Percentiles rank a stretch among this genome's conserved stretches.
phyloP scores from a whole-genome alignment of 768 basidiomycete species.

The Russula virescens region DNA sequence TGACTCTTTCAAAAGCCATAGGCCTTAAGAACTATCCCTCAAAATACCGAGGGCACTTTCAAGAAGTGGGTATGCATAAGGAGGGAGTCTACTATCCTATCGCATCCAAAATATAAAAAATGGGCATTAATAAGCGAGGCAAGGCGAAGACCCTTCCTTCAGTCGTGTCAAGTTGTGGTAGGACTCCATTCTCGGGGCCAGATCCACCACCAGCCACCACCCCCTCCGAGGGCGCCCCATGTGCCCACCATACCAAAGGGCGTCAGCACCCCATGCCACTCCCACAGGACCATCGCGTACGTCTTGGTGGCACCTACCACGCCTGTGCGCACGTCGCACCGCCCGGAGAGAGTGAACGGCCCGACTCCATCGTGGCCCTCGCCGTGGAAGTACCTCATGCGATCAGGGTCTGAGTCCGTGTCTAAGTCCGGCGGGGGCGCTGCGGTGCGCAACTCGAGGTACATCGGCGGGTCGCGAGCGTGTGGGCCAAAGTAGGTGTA shows the following conservation, averaged over 20 bases:
- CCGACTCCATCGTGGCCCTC: neutral
- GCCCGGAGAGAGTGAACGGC: neutral
- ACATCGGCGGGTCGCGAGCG: slow-evolving; percentile 2
- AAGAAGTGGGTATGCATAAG: too few species aligned
- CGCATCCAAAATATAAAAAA: too few species aligned
- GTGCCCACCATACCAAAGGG: slow-evolving; percentile 15
- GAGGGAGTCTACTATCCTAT: too few species aligned
- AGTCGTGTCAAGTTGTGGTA: neutral
- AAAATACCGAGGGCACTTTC: too few species aligned
- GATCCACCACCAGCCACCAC: slow-evolving; percentile 7
- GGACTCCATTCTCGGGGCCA: slow-evolving; percentile 16
- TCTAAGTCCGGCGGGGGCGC: too few species aligned
- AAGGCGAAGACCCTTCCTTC: too few species aligned
- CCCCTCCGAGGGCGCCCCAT: neutral
- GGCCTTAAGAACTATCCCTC: too few species aligned
- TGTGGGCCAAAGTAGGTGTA: neutral
- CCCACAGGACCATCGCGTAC: neutral
- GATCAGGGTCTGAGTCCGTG: neutral
- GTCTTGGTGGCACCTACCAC: neutral
- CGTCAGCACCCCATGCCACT: slow-evolving; percentile 4
- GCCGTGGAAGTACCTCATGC: neutral
- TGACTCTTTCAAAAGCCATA: too few species aligned
- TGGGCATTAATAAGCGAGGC: too few species aligned
- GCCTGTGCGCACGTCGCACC: neutral
- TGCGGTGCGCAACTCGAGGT: neutral